Evolutionary conservation across 495 filamentous ascomycete genomes (phyloP), one percentile per base, ranked within the genome.

Genomic region (Evansstolkia leycettana): DNA sequence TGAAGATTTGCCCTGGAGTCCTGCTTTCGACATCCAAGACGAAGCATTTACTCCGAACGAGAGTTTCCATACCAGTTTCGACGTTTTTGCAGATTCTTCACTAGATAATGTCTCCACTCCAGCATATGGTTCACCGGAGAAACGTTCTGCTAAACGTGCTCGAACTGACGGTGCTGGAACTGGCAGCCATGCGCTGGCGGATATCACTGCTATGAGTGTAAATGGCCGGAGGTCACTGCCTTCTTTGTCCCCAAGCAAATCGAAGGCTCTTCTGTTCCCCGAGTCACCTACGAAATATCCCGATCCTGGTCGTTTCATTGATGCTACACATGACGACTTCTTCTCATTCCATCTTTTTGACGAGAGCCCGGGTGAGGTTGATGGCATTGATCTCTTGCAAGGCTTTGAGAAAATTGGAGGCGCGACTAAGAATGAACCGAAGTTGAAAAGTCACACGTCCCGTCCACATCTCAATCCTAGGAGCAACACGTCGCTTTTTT

Each of bases 401-500:
- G 86, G 85, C 5, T 94, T 94, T 47, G 79, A 85, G 54, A 86
- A 84, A 56, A 94, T 94, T 55, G 85, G 85, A 37, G 75, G 65
- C 3, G 37, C 54, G 30, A 52, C 39, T 30, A 62, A 59, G 34
- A 52, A 64, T 5, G 52, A 56, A 16, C 19, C 40, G 1, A 52
- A 54, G 16, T 40, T 47, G 0, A 58, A 55, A 28, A 31, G 52
- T n/a, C 36, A 54, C 12, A 39, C 51, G 9, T 28, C 59, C 8
- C 57, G 66, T 36, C 59, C 67, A n/a, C 52, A 53, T 7, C 28
- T 67, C 15, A 57, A 55, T 39, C 43, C 42, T 30, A 57, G 60
- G 28, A 66, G 56, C 47, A 57, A 62, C 34, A 64, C 60, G 12
- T 62, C 63, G 16, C 45, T 62, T 25, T 67, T 68, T 39, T 70